Conservation (phyloP, 169 alveolate species). For the Perkinsus olseni region DNA sequence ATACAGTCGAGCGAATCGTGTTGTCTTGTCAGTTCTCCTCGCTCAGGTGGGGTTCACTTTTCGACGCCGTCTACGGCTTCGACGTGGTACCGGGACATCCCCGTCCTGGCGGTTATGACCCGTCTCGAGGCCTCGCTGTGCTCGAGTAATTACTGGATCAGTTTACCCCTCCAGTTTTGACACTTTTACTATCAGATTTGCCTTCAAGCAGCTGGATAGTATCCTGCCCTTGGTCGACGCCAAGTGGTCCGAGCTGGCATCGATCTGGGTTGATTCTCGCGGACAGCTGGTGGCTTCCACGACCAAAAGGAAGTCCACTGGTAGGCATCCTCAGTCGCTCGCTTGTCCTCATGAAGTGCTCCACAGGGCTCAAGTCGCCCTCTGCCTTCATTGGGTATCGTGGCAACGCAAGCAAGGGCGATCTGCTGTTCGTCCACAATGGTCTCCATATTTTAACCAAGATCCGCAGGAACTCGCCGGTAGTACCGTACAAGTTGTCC, state of each 20-base stretch:
- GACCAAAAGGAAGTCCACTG: neutral
- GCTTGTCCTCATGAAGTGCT: neutral
- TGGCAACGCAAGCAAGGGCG: neutral
- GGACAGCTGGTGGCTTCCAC: neutral
- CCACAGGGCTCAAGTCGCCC: neutral
- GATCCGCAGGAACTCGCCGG: neutral
- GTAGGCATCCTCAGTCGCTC: neutral
- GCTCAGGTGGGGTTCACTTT: neutral
- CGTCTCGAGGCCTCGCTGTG: neutral
- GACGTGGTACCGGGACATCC: neutral
- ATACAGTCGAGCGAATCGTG: neutral
- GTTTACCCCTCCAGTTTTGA: neutral
- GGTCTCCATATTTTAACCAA: neutral
- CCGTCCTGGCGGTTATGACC: neutral
- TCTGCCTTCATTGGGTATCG: neutral
- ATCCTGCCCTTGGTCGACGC: neutral
- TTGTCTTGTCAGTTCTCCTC: neutral
- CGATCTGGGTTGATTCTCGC: neutral
- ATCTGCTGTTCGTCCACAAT: neutral
- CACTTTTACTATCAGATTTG: neutral
- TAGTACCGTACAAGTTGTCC: neutral
- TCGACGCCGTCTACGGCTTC: neutral
- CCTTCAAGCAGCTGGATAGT: neutral
- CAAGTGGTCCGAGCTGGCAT: neutral
- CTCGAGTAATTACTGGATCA: neutral